Evolutionary conservation across 2,329 filamentous ascomycete genomes (phyloP), one percentile per base, ranked within the genome.

Genomic region (Aotearoamyces nothofagi): DNA sequence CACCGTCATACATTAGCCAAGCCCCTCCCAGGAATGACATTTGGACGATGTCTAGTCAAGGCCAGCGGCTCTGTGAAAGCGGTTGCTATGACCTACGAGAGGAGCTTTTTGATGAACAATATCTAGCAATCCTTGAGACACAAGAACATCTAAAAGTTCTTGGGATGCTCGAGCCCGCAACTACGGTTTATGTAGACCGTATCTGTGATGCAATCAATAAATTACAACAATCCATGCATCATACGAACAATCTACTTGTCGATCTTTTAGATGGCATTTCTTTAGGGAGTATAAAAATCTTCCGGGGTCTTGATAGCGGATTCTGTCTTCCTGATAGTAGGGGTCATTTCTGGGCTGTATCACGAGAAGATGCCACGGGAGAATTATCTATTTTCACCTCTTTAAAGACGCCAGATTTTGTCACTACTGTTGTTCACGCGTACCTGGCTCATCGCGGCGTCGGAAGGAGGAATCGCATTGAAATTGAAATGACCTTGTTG

Each of bases 371-470:
- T 2, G 35, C 30, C 8, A 17, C 31, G 8, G 26, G 31, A 17
- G 11, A 26, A 11, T 30, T 52, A 5, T 43, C 51, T 33, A 42
- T 53, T 9, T 53, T 47, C 33, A 38, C 54, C 15, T 54, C 51
- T 2, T 39, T 49, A 4, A 46, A 46, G 11, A 40, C 44, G 9
- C 49, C 51, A 0, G 44, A 42, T 25, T 45, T 53, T 17, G 31
- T 43, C 6, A 31, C 33, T 11, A 49, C 47, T 1, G 30, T 51
- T 16, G 31, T 54, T 8, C 51, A 54, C 32, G 44, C 47, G 1
- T 54, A 48, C 47, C 36, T 54, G 5, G 51, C 51, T 4, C 51
- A 54, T 22, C 40, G 47, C 24, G 47, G 46, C 2, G 33, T 52
- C 7, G 29, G 45, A 2, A 42, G 51, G 1, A 34, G 41, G 5